Percentiles rank a stretch among this genome's conserved stretches.
These are phyloP conservation scores for Solanum appendiculatum DNA, from an alignment of 257 asterid genomes.

Conservation along the genomic window DNA sequence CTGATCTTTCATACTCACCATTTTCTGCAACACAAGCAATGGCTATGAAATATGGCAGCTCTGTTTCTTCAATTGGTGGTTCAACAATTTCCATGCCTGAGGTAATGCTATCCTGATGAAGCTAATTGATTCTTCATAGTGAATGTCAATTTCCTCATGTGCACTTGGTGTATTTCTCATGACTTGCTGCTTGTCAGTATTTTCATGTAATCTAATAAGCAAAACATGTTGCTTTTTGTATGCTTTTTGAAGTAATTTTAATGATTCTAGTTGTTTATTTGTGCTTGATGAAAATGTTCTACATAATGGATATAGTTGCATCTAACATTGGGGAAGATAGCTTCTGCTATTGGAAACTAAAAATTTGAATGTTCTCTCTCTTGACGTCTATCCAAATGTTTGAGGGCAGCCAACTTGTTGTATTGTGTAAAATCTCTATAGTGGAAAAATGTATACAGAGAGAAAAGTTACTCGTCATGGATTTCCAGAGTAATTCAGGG, in stretches of 20 bases:
- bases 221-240: background rate
- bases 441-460: background rate
- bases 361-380: background rate
- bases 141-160: background rate
- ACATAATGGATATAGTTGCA: background rate
- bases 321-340: background rate
- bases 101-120: conserved; percentile 24
- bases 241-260: background rate
- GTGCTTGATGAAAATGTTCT: background rate
- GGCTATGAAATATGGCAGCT: conserved; percentile 48
- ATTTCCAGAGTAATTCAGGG: background rate
- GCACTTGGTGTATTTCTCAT: background rate
- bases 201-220: background rate
- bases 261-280: background rate
- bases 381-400: background rate
- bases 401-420: background rate
- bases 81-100: conserved; percentile 61
- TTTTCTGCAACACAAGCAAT: conserved; percentile 44
- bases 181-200: background rate
- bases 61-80: conserved; percentile 42
- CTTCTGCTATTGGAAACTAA: background rate
- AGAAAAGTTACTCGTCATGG: background rate
- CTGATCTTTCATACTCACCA: conserved; percentile 55
- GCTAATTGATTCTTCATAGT: background rate
- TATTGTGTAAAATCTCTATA: background rate